phyloP scores from a whole-genome alignment of 2,329 filamentous ascomycete genomes.

The Phialophora verrucosa region DNA sequence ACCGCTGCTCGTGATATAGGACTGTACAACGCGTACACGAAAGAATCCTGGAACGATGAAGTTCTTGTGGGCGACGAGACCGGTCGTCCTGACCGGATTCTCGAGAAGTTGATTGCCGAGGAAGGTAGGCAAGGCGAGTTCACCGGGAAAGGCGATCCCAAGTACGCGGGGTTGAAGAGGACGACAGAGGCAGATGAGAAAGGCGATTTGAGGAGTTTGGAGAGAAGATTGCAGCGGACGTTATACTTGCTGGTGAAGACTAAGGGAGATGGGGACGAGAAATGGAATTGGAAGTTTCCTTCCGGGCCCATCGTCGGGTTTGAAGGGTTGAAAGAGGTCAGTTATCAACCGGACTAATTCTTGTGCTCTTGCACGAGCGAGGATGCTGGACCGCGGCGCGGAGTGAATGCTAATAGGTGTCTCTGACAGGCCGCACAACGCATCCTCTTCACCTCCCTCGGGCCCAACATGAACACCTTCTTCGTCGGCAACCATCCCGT shows the following conservation, averaged over 20 bases:
- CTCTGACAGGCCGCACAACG: constrained; percentile 74
- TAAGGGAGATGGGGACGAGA: constrained; percentile 32
- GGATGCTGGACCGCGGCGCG: background rate
- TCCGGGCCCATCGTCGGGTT: constrained; percentile 72
- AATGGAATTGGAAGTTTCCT: constrained; percentile 75
- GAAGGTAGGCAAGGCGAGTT: constrained; percentile 60
- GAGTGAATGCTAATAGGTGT: background rate
- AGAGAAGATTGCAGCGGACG: constrained; percentile 78
- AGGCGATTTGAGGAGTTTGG: constrained; percentile 76
- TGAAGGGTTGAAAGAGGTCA: constrained; percentile 85
- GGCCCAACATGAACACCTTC: constrained; percentile 98
- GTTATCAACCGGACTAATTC: constrained; percentile 41
- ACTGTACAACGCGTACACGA: constrained; percentile 75
- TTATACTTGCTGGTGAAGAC: constrained; percentile 83
- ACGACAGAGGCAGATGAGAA: constrained; percentile 77
- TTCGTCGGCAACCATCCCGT: constrained; percentile 89
- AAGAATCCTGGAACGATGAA: constrained; percentile 90
- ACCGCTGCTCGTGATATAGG: constrained; percentile 85
- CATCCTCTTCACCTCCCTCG: constrained; percentile 76
- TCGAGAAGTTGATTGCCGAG: constrained; percentile 76
- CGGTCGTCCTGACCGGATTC: constrained; percentile 68
- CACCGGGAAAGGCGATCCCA: constrained; percentile 67
- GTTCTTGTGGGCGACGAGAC: constrained; percentile 74
- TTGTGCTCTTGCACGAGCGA: background rate
- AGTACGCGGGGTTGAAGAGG: constrained; percentile 64